Evolutionary conservation across 129 eudicot genomes (phyloP).

Genomic region (Flaveria ramosissima): DNA sequence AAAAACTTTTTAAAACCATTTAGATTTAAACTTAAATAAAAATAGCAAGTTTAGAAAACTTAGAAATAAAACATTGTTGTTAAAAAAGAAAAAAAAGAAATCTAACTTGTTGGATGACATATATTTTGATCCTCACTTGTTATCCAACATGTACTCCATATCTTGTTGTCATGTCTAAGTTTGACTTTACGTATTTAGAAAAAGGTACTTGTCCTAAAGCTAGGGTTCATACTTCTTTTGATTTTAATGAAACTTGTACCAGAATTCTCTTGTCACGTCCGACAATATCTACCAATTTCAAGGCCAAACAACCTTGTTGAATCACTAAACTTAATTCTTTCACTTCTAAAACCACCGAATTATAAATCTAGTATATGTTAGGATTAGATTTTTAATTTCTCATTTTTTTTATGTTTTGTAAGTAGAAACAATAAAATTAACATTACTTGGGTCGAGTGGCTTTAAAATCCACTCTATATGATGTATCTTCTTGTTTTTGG

Average conservation of each 20-base stretch:
- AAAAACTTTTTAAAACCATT: no score
- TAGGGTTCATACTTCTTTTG: slow-evolving; percentile 40
- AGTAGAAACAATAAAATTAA: no score
- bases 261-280: slow-evolving; percentile 14
- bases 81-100: no score
- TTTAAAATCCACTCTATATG: no score
- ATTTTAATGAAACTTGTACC: slow-evolving; percentile 19
- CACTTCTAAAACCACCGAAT: background rate
- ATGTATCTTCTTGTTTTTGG: no score
- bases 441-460: no score
- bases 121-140: background rate
- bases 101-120: background rate
- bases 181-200: background rate
- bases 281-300: slow-evolving; percentile 30
- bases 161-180: background rate
- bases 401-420: no score
- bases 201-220: background rate
- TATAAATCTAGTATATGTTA: background rate
- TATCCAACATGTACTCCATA: background rate
- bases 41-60: no score
- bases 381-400: no score
- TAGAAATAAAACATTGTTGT: no score
- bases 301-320: slow-evolving; percentile 35
- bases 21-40: no score
- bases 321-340: slow-evolving; percentile 13